Evolutionary conservation across 441 rosid species (phyloP).

Genomic region (Pelargonium australe): DNA sequence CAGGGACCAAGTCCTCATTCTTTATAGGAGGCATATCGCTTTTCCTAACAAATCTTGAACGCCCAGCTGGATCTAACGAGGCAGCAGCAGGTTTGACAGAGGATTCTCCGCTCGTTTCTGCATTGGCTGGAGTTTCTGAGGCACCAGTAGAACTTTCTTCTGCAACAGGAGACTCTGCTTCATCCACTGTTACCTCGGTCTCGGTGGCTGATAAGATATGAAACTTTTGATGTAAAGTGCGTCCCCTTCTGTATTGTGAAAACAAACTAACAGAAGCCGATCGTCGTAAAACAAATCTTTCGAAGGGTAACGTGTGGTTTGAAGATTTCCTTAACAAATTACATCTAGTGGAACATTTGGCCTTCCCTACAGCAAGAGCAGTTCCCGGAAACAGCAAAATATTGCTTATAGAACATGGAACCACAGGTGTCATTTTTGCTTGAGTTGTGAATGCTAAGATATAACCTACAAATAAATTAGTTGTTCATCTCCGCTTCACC

Average conservation of each 20-base stretch:
- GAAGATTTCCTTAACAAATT: slow-evolving; percentile 42
- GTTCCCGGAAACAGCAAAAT: slow-evolving; percentile 53
- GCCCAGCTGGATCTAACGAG: slow-evolving; percentile 41
- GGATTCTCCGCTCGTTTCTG: slow-evolving; percentile 32
- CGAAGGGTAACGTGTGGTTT: slow-evolving; percentile 27
- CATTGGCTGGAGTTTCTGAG: slow-evolving; percentile 31
- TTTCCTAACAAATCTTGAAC: slow-evolving; percentile 52
- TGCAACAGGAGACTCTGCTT: slow-evolving; percentile 43
- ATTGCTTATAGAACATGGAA: slow-evolving; percentile 50
- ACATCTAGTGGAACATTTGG: slow-evolving; percentile 36
- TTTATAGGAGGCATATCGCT: slow-evolving; percentile 74
- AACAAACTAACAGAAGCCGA: slow-evolving; percentile 45
- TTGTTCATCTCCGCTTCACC: slow-evolving; percentile 34
- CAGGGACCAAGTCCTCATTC: slow-evolving; percentile 55
- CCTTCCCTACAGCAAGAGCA: slow-evolving; percentile 39
- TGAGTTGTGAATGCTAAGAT: slow-evolving; percentile 16
- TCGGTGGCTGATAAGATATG: slow-evolving; percentile 46
- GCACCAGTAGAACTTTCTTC: slow-evolving; percentile 35
- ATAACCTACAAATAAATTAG: slow-evolving; percentile 19
- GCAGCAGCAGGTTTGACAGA: slow-evolving; percentile 27
- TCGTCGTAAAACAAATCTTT: slow-evolving; percentile 41
- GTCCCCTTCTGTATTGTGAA: slow-evolving; percentile 38
- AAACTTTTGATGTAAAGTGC: slow-evolving; percentile 30
- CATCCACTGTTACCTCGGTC: slow-evolving; percentile 64
- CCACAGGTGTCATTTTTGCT: slow-evolving; percentile 48